Evolutionary conservation across 306 rosid species (phyloP).

Genomic region (Cucurbita ficifolia): DNA sequence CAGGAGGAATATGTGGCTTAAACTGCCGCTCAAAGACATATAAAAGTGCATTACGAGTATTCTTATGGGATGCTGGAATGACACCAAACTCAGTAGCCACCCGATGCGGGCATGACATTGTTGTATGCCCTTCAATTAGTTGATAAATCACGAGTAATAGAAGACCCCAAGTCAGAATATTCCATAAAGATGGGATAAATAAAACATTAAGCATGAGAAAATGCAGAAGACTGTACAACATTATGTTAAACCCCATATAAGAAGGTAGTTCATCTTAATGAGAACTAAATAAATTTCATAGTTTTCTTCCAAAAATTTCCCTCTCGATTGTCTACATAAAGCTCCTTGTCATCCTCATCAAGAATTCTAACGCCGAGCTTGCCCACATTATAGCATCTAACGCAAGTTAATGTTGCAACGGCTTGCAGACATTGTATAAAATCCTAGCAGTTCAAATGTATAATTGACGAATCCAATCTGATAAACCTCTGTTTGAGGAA

Average conservation of each 20-base stretch:
- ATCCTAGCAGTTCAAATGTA: background rate
- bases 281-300: too few relatives aligned
- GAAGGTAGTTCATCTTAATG: too few relatives aligned
- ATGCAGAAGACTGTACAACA: background rate
- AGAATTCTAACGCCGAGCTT: background rate
- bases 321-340: background rate
- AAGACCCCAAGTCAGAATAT: background rate
- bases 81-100: conserved; percentile 76
- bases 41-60: conserved; percentile 39
- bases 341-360: background rate
- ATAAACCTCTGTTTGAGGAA: background rate
- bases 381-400: background rate
- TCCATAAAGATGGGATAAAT: background rate
- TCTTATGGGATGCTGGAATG: conserved; percentile 56
- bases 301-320: background rate
- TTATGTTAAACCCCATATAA: background rate
- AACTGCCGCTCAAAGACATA: conserved; percentile 86
- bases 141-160: conserved; percentile 2
- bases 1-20: conserved; percentile 33
- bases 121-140: conserved; percentile 66
- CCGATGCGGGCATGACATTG: conserved; percentile 79
- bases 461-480: background rate
- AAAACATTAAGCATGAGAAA: background rate
- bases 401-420: background rate
- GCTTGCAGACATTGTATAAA: background rate